Evolutionary conservation across 768 basidiomycete species (phyloP).

Genomic region (Boletus tomentosulus): DNA sequence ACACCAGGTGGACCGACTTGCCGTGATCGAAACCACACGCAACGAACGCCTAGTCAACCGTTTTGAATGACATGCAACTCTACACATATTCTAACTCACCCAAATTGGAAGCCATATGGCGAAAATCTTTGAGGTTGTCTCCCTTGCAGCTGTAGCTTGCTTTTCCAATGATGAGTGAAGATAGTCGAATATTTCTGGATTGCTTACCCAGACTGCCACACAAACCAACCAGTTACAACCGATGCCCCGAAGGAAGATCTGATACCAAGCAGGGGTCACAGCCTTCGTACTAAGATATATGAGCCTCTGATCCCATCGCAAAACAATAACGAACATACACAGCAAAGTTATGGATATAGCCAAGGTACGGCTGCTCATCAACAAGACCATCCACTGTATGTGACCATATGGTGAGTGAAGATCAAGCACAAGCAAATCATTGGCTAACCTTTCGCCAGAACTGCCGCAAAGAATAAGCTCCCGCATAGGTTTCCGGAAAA

Average conservation of each 20-base stretch:
- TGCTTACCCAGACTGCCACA: constrained; percentile 65
- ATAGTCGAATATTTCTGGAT: not conserved
- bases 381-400: constrained; percentile 55
- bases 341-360: constrained; percentile 51
- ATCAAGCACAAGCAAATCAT: not conserved
- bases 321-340: constrained; percentile 40
- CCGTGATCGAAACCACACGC: constrained; percentile 71
- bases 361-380: constrained; percentile 52
- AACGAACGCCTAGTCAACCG: constrained; percentile 52
- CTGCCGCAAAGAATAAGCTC: constrained; percentile 63
- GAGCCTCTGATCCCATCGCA: not conserved
- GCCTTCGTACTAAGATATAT: constrained; percentile 50
- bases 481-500: constrained; percentile 67
- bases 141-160: constrained; percentile 67
- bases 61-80: not conserved
- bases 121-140: constrained; percentile 67
- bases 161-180: constrained; percentile 24
- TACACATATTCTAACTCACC: constrained; percentile 36
- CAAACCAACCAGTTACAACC: constrained; percentile 78
- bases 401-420: not conserved
- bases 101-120: constrained; percentile 74
- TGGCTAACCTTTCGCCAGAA: constrained; percentile 59
- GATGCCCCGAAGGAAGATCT: constrained; percentile 70
- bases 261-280: constrained; percentile 60
- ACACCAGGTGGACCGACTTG: constrained; percentile 21